These are phyloP conservation scores for maize (Zea mays) DNA, from an alignment of 176 grass and related monocot species.

Conservation along the genomic window Zm-B73-REFERENCE-NAM-5.0 NC_050100.1:79751501-79752000, in stretches of 20 bases:
- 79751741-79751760: no score
- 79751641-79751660: slow-evolving; percentile 34
- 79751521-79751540: slow-evolving; percentile 11
- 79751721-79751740: no score
- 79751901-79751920: neutral
- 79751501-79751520: no score
- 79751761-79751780: no score
- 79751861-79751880: slow-evolving; percentile 30
- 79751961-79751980: slow-evolving; percentile 23
- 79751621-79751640: no score
- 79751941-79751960: neutral
- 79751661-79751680: slow-evolving; percentile 54
- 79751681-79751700: slow-evolving; percentile 27
- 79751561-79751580: slow-evolving; percentile 67
- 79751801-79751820: slow-evolving; percentile 44
- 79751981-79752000: slow-evolving; percentile 38
- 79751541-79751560: slow-evolving; percentile 67
- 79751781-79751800: no score
- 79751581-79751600: slow-evolving; percentile 50
- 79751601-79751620: neutral
- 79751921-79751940: no score
- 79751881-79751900: slow-evolving; percentile 14
- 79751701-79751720: no score
- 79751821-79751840: slow-evolving; percentile 53
- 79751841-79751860: slow-evolving; percentile 53